These are phyloP conservation scores for Trametopsis cervina DNA, from an alignment of 768 basidiomycete genomes.

Conservation along the genomic window DNA sequence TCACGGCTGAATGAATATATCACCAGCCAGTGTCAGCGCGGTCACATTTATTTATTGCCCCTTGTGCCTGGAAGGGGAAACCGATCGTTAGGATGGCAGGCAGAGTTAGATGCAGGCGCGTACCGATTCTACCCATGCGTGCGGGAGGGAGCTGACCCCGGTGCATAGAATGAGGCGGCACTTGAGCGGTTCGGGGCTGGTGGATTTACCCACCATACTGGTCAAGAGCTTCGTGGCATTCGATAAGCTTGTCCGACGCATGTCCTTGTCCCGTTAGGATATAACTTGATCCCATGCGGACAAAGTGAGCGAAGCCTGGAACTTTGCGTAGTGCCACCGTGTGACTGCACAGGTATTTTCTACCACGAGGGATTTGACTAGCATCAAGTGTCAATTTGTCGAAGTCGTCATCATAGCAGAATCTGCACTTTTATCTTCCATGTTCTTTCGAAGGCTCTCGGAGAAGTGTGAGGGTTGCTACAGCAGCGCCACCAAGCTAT, in stretches of 20 bases:
- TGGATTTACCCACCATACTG: constrained; percentile 1
- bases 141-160: not conserved
- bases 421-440: not conserved
- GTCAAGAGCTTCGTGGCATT: constrained; percentile 1
- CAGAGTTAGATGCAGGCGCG: not conserved
- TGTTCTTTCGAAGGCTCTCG: not conserved
- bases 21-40: not conserved
- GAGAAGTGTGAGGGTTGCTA: too few relatives aligned
- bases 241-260: constrained; percentile 2
- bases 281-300: too few relatives aligned
- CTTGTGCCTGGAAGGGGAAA: not conserved
- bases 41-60: not conserved
- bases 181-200: not conserved
- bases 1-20: not conserved
- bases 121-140: not conserved
- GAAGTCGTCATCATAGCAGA: not conserved
- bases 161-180: constrained; percentile 1
- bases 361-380: constrained; percentile 4
- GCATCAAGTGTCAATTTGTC: not conserved
- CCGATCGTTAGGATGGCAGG: not conserved
- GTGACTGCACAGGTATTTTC: not conserved
- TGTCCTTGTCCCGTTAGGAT: not conserved
- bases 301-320: not conserved
- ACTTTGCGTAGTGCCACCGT: not conserved
- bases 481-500: too few relatives aligned